These are phyloP conservation scores for Amaranthus tricolor DNA, from an alignment of 179 eudicot genomes.

Conservation along the genomic window DNA sequence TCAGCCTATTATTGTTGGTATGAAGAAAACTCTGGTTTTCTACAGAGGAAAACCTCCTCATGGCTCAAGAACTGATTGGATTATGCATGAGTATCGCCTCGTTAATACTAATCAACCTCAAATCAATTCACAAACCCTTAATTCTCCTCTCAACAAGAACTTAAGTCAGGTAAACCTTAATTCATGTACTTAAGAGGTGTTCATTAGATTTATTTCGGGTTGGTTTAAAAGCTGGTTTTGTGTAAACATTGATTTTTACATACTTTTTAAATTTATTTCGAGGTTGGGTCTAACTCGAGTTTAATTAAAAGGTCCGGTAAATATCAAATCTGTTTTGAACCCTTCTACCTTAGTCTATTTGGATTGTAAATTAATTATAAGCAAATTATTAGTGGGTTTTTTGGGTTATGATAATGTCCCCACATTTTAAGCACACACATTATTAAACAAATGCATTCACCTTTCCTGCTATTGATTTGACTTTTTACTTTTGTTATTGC, in stretches of 20 bases:
- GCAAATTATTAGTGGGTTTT: slow-evolving; percentile 26
- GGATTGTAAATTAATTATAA: slow-evolving; percentile 25
- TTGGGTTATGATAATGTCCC: slow-evolving; percentile 32
- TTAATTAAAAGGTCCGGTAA: too few species aligned
- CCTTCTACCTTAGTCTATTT: too few species aligned
- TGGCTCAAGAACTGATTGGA: slow-evolving; percentile 83
- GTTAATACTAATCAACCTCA: slow-evolving; percentile 1
- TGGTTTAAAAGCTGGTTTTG: too few species aligned
- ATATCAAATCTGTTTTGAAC: too few species aligned
- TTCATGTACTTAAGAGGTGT: too few species aligned
- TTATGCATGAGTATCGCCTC: slow-evolving; percentile 96
- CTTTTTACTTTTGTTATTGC: slow-evolving; percentile 13
- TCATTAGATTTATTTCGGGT: too few species aligned
- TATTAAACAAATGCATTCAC: slow-evolving; percentile 18
- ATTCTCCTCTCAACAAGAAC: background rate
- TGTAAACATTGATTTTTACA: too few species aligned
- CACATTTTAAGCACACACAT: slow-evolving; percentile 11
- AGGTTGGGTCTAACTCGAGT: too few species aligned
- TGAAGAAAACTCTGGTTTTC: slow-evolving; percentile 89
- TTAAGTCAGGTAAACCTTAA: slow-evolving; percentile 33
- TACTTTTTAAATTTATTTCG: too few species aligned
- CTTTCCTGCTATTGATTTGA: slow-evolving; percentile 3
- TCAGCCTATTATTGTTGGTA: slow-evolving; percentile 50
- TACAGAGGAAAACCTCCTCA: slow-evolving; percentile 84
- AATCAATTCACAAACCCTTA: background rate